phyloP scores from a whole-genome alignment of 2,329 filamentous ascomycete species.

The Cladosporium cucumerinum region DNA sequence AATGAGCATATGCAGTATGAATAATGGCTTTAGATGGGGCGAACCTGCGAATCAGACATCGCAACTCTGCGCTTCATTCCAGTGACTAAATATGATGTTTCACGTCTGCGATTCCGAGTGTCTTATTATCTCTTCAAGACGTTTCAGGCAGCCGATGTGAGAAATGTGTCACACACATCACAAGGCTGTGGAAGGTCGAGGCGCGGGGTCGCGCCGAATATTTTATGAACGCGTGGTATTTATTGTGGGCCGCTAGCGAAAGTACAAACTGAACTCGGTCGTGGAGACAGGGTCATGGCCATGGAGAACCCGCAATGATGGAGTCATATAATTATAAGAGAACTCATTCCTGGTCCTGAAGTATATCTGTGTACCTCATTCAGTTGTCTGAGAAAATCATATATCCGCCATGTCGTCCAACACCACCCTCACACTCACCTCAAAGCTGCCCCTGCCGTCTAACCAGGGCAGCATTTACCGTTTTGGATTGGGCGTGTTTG shows the following conservation, averaged over 20 bases:
- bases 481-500: slow-evolving; percentile 68
- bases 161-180: neutral
- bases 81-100: neutral
- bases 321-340: neutral
- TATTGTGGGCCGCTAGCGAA: slow-evolving; percentile 7
- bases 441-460: slow-evolving; percentile 49
- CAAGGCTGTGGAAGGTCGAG: slow-evolving; percentile 2
- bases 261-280: slow-evolving; percentile 1
- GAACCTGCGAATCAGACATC: neutral
- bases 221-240: neutral
- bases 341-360: neutral
- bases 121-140: neutral
- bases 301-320: neutral
- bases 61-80: neutral
- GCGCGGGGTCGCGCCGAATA: neutral
- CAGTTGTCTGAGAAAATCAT: neutral
- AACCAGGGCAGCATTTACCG: slow-evolving; percentile 54
- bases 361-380: neutral
- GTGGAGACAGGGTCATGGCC: neutral
- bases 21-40: neutral
- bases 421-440: slow-evolving; percentile 35
- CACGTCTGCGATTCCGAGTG: neutral
- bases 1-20: neutral
- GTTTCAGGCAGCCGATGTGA: neutral
- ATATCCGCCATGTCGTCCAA: neutral